Conservation (phyloP, 177 flowering plant species). For the Vitis hybrid region DNA sequence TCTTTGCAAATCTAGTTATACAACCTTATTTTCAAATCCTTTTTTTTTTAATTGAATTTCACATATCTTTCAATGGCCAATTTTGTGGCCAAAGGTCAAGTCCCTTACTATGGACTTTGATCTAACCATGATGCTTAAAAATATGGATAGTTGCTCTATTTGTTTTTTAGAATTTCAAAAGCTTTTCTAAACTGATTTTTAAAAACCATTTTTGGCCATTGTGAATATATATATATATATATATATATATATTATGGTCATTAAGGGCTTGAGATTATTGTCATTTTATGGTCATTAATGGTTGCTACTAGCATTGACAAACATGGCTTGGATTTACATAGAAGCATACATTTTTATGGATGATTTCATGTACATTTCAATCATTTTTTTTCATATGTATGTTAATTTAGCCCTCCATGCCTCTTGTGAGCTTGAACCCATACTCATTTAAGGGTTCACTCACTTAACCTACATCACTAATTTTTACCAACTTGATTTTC, state of each 20-base stretch:
- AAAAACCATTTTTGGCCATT: neutral
- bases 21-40: neutral
- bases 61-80: neutral
- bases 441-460: neutral
- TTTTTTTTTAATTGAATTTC: neutral
- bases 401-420: too few relatives aligned
- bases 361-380: too few relatives aligned
- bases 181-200: neutral
- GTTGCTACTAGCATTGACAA: too few relatives aligned
- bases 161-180: neutral
- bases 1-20: neutral
- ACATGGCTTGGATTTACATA: neutral
- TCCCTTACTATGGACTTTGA: neutral
- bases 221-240: too few relatives aligned
- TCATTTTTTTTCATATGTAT: too few relatives aligned
- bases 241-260: too few relatives aligned
- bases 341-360: neutral
- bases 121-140: neutral
- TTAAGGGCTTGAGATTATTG: neutral
- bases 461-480: too few relatives aligned
- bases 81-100: too few relatives aligned
- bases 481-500: too few relatives aligned
- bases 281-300: too few relatives aligned
- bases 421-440: too few relatives aligned
- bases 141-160: neutral